Base-by-base conservation (phyloP, 2,329 filamentous ascomycete genomes). In the Celoporthe dispersa region DNA sequence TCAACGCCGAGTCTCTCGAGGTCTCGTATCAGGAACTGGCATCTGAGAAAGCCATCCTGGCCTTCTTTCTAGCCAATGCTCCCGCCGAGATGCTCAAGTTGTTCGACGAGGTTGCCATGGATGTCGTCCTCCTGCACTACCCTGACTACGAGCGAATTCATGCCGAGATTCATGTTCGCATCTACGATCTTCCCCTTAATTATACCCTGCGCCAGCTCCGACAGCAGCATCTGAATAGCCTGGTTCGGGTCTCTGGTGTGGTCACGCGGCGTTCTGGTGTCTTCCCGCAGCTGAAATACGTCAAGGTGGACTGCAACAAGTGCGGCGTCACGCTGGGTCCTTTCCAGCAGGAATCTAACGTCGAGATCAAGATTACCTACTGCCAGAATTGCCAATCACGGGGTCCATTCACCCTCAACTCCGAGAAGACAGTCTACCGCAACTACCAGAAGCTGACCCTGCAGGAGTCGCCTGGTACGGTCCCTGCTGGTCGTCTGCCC, bases 381-480 rank as follows among this genome's bases (percentile, higher is more conserved):
- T 99, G 96, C 79, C 95, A 98, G 78, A 96, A 93, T 79, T 99
- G 96, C 82, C 95, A 98, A 82, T 97, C 94, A 53, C 91, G 94
- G 55, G 96, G 96, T 0, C 97, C 96, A 0, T 99, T 99, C 78
- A 97, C 91, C 0, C 85, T 99, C 74, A 98, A 98, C 82, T 96
- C 94, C 4, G 96, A 98, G 79, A 97, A 97, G 85, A 99, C 96
- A 0, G 92, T 99, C 22, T 99, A 99, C 83, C 92, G 96, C 73
- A 99, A 99, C 81, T 99, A 98, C 82, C 96, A 99, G 80, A 99
- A 98, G 79, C 85, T 99, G 75, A 99, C 96, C 0, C 87, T 99
- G 16, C 96, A 99, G 78, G 96, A 99, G 80, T 97, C 97, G 0
- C 96, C 96, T 4, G 97, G 96, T 68, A 98, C 96, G 8, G 96